These are phyloP conservation scores for Penicillium flavigenum DNA, from an alignment of 495 filamentous ascomycete genomes.

Conservation along the genomic window DNA sequence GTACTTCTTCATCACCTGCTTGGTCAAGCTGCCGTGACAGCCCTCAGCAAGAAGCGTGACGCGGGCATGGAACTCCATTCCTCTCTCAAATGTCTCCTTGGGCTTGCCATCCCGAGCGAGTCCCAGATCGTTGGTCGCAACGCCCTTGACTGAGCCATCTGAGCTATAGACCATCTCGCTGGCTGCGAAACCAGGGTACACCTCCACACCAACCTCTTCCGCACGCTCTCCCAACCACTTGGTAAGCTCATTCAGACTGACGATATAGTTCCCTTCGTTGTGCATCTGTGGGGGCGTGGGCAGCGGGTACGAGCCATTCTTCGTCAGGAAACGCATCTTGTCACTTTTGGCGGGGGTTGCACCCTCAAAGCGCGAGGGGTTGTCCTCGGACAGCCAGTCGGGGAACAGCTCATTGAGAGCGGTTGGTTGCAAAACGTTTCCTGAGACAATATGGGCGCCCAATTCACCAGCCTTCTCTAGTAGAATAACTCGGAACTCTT, in stretches of 20 bases:
- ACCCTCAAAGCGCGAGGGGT: constrained; percentile 78
- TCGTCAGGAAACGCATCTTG: constrained; percentile 93
- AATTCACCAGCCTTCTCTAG: constrained; percentile 96
- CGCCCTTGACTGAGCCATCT: constrained; percentile 88
- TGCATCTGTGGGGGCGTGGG: constrained; percentile 96
- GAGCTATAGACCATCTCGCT: constrained; percentile 84
- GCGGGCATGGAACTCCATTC: constrained; percentile 97
- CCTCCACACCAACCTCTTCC: constrained; percentile 96
- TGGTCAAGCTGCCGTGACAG: constrained; percentile 93
- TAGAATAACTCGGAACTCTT: constrained; percentile 88
- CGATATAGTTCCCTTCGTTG: constrained; percentile 96
- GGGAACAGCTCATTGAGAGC: constrained; percentile 89
- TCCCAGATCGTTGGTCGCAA: constrained; percentile 94
- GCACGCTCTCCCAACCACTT: constrained; percentile 95
- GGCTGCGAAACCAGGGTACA: constrained; percentile 95
- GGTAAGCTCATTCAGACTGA: constrained; percentile 88
- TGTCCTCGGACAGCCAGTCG: constrained; percentile 87
- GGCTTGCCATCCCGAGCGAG: constrained; percentile 76
- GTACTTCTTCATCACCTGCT: constrained; percentile 93
- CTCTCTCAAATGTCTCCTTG: constrained; percentile 89
- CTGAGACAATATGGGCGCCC: constrained; percentile 92
- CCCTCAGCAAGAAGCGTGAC: constrained; percentile 94
- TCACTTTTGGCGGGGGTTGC: constrained; percentile 80
- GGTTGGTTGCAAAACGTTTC: constrained; percentile 89
- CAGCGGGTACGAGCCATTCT: constrained; percentile 71